A percentile compares a stretch with the other conserved stretches of the same genome.
These are phyloP conservation scores for Penicillium psychrosexuale DNA, from an alignment of 2,329 filamentous ascomycete species.

Conservation along the genomic window DNA sequence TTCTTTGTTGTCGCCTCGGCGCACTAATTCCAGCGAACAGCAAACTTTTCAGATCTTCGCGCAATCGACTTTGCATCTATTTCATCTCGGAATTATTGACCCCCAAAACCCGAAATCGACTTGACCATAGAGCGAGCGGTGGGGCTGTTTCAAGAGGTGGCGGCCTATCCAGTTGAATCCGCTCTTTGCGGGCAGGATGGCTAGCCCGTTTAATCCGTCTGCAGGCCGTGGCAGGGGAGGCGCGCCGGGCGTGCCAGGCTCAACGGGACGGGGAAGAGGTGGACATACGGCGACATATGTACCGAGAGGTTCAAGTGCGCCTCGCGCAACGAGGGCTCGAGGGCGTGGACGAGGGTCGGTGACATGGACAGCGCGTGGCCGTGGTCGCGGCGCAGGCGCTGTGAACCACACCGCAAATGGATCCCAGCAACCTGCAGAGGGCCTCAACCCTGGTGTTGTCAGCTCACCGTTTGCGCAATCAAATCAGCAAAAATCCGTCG, in stretches of 20 bases:
- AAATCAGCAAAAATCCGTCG: conserved; percentile 17
- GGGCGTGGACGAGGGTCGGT: conserved; percentile 24
- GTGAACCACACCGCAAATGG: conserved; percentile 4
- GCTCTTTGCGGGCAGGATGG: conserved; percentile 31
- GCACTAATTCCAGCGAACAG: conserved; percentile 13
- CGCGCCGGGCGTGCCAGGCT: conserved; percentile 15
- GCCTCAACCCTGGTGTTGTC: not conserved
- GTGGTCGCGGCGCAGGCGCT: conserved; percentile 22
- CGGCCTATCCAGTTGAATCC: conserved; percentile 19
- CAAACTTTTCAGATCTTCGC: not conserved
- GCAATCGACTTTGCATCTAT: not conserved
- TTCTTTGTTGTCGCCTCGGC: conserved; percentile 18
- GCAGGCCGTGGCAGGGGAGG: conserved; percentile 25
- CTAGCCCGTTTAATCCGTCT: conserved; percentile 31
- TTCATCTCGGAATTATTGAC: not conserved
- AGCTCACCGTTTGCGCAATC: conserved; percentile 29
- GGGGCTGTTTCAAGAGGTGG: conserved; percentile 7
- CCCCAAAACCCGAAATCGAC: not conserved
- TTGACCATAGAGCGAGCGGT: not conserved
- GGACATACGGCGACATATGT: conserved; percentile 17
- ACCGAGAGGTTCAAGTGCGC: conserved; percentile 16
- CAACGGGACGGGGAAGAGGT: conserved; percentile 28
- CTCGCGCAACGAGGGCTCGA: conserved; percentile 18
- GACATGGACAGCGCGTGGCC: conserved; percentile 9
- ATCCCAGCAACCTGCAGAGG: not conserved